Percentiles rank a stretch among this genome's conserved stretches.
phyloP scores from a whole-genome alignment of 2,329 filamentous ascomycete genomes.

The Nemania bipapillata region DNA sequence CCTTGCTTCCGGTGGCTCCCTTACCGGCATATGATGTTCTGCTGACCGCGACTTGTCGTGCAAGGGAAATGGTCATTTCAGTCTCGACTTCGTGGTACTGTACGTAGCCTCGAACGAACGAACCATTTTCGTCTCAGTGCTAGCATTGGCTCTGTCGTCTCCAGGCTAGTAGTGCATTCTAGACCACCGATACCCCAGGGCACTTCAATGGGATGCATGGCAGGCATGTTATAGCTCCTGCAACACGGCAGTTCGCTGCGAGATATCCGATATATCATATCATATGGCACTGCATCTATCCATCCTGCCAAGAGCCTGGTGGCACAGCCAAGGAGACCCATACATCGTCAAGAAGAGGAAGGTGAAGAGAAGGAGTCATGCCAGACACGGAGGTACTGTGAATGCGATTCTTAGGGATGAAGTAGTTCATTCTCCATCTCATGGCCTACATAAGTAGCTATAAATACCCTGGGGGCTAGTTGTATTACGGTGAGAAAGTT shows the following conservation, averaged over 20 bases:
- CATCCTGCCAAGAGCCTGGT: conserved; percentile 21
- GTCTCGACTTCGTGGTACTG: conserved; percentile 8
- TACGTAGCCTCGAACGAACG: conserved; percentile 11
- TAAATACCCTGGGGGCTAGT: background rate
- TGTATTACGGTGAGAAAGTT: background rate
- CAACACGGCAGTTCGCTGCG: conserved; percentile 10
- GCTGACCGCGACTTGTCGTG: conserved; percentile 34
- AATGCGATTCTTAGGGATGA: conserved; percentile 10
- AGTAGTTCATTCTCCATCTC: background rate
- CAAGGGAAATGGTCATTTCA: conserved; percentile 5
- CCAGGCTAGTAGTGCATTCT: background rate
- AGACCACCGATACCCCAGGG: background rate
- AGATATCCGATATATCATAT: conserved; percentile 1
- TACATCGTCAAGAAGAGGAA: conserved; percentile 34
- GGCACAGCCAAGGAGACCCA: conserved; percentile 17
- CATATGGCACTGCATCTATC: conserved; percentile 9
- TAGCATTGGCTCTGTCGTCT: background rate
- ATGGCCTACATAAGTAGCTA: conserved; percentile 23
- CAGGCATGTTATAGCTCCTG: conserved; percentile 4
- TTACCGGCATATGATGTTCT: conserved; percentile 22
- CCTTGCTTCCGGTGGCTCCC: conserved; percentile 9
- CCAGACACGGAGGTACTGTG: conserved; percentile 20
- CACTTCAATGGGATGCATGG: conserved; percentile 1
- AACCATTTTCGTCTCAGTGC: background rate
- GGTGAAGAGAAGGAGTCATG: conserved; percentile 21